Evolutionary conservation across 257 asterid species (phyloP).

Genomic region (Petunia secreta): DNA sequence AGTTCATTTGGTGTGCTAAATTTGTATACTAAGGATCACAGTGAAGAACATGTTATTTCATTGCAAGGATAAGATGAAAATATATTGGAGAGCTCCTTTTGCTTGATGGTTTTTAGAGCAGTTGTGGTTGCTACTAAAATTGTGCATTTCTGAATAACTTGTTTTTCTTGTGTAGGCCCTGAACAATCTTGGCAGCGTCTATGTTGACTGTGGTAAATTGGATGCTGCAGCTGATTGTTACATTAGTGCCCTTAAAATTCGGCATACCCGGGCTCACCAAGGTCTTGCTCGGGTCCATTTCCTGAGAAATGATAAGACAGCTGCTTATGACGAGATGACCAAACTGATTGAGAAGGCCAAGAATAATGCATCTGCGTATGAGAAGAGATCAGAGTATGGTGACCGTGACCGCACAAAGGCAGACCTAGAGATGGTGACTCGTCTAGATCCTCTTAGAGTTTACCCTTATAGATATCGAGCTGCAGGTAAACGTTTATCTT

Average conservation of each 20-base stretch:
- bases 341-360: conserved; percentile 86
- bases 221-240: conserved; percentile 98
- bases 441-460: conserved; percentile 88
- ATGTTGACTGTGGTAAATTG: conserved; percentile 81
- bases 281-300: conserved; percentile 99
- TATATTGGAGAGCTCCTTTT: background rate
- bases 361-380: conserved; percentile 92
- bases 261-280: conserved; percentile 97
- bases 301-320: conserved; percentile 74
- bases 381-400: conserved; percentile 93
- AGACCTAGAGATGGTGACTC: conserved; percentile 91
- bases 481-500: conserved; percentile 66
- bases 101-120: background rate
- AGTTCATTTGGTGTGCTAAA: too few relatives aligned
- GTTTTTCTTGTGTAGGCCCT: conserved; percentile 60
- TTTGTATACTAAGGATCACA: too few relatives aligned
- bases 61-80: background rate
- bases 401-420: conserved; percentile 92
- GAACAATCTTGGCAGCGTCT: conserved; percentile 96
- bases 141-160: background rate
- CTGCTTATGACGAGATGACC: conserved; percentile 95
- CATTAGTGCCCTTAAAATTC: conserved; percentile 88
- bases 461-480: conserved; percentile 98
- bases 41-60: too few relatives aligned
- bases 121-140: background rate